Evolutionary conservation across 805 yeast genomes (phyloP).

Genomic region (Lachancea waltii): DNA sequence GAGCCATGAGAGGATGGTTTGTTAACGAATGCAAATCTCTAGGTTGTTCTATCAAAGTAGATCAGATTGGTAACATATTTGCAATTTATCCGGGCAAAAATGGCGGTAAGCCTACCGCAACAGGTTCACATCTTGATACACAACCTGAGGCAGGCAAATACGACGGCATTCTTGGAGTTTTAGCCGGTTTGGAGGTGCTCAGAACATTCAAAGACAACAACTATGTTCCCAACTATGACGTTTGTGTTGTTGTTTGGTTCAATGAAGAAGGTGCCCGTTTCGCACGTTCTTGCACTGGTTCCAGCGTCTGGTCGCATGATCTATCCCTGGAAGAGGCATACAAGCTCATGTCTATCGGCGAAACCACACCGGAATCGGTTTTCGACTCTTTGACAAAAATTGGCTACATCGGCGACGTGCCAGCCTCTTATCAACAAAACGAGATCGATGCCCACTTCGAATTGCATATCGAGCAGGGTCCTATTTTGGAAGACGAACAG

Average conservation of each 20-base stretch:
- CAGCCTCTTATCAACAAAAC: constrained; percentile 42
- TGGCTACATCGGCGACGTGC: constrained; percentile 51
- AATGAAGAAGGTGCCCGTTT: constrained; percentile 77
- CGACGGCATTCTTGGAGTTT: constrained; percentile 67
- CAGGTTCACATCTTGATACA: constrained; percentile 71
- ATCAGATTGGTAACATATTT: constrained; percentile 63
- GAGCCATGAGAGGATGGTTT: constrained; percentile 62
- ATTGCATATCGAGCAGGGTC: constrained; percentile 74
- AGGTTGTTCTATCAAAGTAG: constrained; percentile 55
- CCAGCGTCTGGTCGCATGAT: constrained; percentile 60
- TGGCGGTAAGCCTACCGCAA: constrained; percentile 49
- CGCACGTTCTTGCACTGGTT: constrained; percentile 61
- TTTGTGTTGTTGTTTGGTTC: constrained; percentile 63
- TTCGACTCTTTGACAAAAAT: constrained; percentile 50
- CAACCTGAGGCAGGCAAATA: constrained; percentile 77
- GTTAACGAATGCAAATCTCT: constrained; percentile 42
- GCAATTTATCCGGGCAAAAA: constrained; percentile 55
- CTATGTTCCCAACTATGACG: constrained; percentile 56
- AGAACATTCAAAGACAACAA: constrained; percentile 56
- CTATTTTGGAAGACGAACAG: constrained; percentile 50
- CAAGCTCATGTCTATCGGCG: constrained; percentile 47
- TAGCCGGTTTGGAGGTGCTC: constrained; percentile 59
- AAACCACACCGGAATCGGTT: constrained; percentile 43
- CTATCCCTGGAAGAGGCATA: constrained; percentile 44
- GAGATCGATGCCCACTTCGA: constrained; percentile 68